Evolutionary conservation across 2,329 filamentous ascomycete species (phyloP), one percentile per base, ranked within the genome.

Genomic region (Paecilomyces sp.): DNA sequence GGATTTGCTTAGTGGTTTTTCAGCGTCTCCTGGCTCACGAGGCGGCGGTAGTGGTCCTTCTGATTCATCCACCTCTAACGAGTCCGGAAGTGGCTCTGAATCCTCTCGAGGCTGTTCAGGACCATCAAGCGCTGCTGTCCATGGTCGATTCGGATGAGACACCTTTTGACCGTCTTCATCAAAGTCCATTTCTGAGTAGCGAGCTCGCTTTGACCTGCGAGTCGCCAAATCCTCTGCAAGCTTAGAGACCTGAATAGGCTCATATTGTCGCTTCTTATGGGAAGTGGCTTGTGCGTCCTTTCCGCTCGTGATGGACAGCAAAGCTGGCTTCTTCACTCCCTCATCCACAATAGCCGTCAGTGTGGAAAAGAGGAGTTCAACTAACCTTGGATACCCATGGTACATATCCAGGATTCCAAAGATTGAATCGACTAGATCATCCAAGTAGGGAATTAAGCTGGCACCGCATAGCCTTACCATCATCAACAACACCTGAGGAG

Each of bases 341-440:
- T 96, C 91, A 57, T 91, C 86, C 11, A 94, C 91, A 59, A 97
- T 85, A 61, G 91, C 90, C 58, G 86, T 87, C 4, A 99, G 77
- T 0, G 96, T 91, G 1, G 84, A 80, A 71, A 97, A 99, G 5
- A 99, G 79, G 54, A 87, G 84, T 70, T 96, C 91, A 0, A 96
- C 92, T 59, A 99, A 86, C 18, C 83, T 77, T 0, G 91, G 87
- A 71, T 99, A 97, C 1, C 94, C 94, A 68, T 99, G 94, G 67
- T 94, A 99, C 68, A 91, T 90, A 65, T 97, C 92, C n/a, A 99
- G 78, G 0, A 92, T 91, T 0, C 90, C 89, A 72, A 99, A 97
- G 47, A 99, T 91, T 0, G 91, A 93, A 3, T 88, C 89, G 2
- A 97, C 87, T 0, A 96, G 85, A 70, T 99, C 94, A 69, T 97